Evolutionary conservation across 352 stramenopile species (phyloP), one percentile per base, ranked within the genome.

Genomic region (Phytophthora pisi): DNA sequence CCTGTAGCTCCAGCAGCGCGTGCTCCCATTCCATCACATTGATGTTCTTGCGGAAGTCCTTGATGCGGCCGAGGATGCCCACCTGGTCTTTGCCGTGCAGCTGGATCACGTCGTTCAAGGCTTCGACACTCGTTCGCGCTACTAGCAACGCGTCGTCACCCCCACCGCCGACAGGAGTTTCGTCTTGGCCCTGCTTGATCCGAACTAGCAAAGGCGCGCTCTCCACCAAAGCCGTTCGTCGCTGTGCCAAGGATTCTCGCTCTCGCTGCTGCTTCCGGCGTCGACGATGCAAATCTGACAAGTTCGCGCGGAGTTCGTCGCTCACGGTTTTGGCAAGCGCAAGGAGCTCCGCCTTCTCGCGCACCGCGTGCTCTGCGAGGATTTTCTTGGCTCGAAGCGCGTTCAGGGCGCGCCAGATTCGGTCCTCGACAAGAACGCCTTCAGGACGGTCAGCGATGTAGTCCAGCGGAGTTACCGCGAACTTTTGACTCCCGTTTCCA

Each of bases 21-120:
- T 96, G 86, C 53, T 98, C 89, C 94, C 94, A 98, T 67, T 98
- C 84, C 88, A 98, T 97, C 59, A 96, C 86, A 73, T 97, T 97
- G 73, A 98, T 98, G 66, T 82, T 96, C 67, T 98, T 97, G 38
- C 91, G 86, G 52, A 98, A 98, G 58, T 98, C 90, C 70, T 96
- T 95, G 74, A 98, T 97, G 57, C 90, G 90, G 43, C 75, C 77
- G 13, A 98, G 73, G 16, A 97, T 78, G 10, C 76, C 71, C 0
- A 97, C 92, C 55, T 97, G 92, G 55, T 97, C 90, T 50, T 88
- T 90, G 18, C 92, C 90, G 23, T 97, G 84, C 13, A 89, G 72
- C 45, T 86, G 75, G 45, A 98, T 97, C 51, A 92, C 86, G 31
- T 89, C 84, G 72, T 98, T 98, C 20, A 96, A 78, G 10, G 74